Base-by-base conservation (phyloP, 257 asterid genomes). In the Penstemon barbatus region DNA sequence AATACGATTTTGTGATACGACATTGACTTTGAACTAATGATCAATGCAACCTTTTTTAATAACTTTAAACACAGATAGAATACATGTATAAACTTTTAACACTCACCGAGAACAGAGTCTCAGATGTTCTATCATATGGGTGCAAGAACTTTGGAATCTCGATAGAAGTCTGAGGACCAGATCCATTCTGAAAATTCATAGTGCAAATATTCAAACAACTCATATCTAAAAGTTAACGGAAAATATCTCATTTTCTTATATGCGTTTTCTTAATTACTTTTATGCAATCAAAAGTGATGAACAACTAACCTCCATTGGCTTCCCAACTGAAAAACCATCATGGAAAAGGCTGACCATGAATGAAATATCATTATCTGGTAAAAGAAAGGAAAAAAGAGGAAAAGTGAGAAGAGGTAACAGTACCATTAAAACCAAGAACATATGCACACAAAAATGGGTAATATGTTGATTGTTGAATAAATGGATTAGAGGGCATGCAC, bases 111-210 rank as follows among this genome's bases (percentile, higher is more conserved):
- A 93, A 93, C 52, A 93, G 89, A 74, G 89, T 71, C 82, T 91
- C 99, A 0, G 99, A 88, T 70, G 96, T 83, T 81, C 97, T 83
- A 65, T 91, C 96, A 71, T 88, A 93, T 48, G 97, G 96, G 72
- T 85, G 99, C 75, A 93, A 76, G 39, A 79, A 72, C 79, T 89
- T 90, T 18, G 95, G 96, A 65, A 80, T 77, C 49, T 87, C 84
- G 25, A 69, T 70, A 42, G 87, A 71, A 33, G 79, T 59, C 75
- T 77, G 92, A 58, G 73, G 76, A 33, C 75, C 87, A 50, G 83
- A 52, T 58, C 84, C 90, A 74, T 71, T 83, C 97, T 90, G 94
- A 46, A 73, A 79, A 57, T 55, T 54, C 59, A 70, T 10, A 69
- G 68, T 40, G 54, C 18, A 71, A 25, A 69, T 48, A 67, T 63